These are phyloP conservation scores for Selenicereus undatus DNA, from an alignment of 148 eudicot genomes.

Conservation along the genomic window DNA sequence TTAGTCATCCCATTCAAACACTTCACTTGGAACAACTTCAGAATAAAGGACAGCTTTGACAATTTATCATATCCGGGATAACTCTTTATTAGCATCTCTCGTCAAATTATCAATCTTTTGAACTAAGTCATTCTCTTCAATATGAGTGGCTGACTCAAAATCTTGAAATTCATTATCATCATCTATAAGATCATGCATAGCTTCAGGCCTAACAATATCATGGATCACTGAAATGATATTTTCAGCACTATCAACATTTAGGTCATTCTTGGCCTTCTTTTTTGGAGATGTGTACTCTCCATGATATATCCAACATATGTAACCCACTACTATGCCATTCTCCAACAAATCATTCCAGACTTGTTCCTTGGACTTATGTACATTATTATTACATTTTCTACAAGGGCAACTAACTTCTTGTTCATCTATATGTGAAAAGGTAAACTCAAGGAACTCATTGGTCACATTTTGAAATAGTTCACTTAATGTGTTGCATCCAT, in stretches of 20 bases:
- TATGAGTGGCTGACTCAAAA: no score
- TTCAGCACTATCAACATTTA: no score
- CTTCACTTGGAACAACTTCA: neutral
- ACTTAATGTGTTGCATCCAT: constrained; percentile 1
- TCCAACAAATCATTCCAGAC: neutral
- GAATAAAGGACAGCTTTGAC: no score
- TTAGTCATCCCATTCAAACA: constrained; percentile 7
- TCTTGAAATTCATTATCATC: no score
- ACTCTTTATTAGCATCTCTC: no score
- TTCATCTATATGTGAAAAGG: neutral
- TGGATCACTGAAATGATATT: no score
- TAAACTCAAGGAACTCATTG: constrained; percentile 6
- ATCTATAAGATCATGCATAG: no score
- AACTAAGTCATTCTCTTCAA: no score
- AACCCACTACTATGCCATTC: constrained; percentile 13
- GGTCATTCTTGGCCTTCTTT: neutral
- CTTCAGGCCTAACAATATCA: no score
- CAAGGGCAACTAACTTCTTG: constrained; percentile 2
- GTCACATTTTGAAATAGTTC: neutral
- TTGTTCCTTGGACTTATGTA: constrained; percentile 10
- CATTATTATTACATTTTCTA: neutral
- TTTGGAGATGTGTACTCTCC: neutral
- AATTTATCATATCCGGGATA: no score
- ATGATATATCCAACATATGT: constrained; percentile 20
- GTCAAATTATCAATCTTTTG: no score